Base-by-base conservation (phyloP, 495 filamentous ascomycete species). In the Penicillium tannophilum region DNA sequence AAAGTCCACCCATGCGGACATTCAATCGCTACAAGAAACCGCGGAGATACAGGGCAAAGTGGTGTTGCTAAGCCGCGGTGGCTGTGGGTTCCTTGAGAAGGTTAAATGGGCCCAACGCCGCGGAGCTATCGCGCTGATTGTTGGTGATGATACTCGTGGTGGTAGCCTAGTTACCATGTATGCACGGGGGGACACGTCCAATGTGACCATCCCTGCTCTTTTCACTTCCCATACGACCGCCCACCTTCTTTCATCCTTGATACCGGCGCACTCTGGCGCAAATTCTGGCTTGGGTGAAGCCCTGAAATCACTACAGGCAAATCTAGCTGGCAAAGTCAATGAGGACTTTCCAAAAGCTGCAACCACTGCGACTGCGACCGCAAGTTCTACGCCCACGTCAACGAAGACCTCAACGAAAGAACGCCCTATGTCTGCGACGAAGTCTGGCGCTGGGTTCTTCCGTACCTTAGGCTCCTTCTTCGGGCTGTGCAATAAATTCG, bases 201-300 rank as follows among this genome's bases (percentile, higher is more conserved):
- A 98, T 64, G 83, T 98, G 59, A 90, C 91, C 3, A 97, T 98
- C 49, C 92, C 94, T 5, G 89, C 95, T 1, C 76, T 98, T 12
- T 99, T 99, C 70, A 98, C 94, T 1, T 96, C 94, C 2, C 84
- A 92, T 63, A 99, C 91, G 6, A 98, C 93, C 8, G 94, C 95
- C 3, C 92, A 97, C 68, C 79, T 99, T 17, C 81, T 99, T 6
- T 96, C 94, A 2, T 93, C 93, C 4, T 82, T 98, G 47, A 87
- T 94, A 58, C 90, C 91, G 35, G 83, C 83, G 7, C 88, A 87
- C 56, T 82, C 80, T 53, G 80, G 80, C 44, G 76, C 80, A n/a
- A 80, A 84, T 56, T 74, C 82, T 36, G 75, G 71, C 12, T 62
- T 84, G 11, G 84, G 84, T 48, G 83, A 84, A 45, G 80, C 62